These are phyloP conservation scores for Monosporascus sp. DNA, from an alignment of 2,329 filamentous ascomycete species.

Conservation along the genomic window DNA sequence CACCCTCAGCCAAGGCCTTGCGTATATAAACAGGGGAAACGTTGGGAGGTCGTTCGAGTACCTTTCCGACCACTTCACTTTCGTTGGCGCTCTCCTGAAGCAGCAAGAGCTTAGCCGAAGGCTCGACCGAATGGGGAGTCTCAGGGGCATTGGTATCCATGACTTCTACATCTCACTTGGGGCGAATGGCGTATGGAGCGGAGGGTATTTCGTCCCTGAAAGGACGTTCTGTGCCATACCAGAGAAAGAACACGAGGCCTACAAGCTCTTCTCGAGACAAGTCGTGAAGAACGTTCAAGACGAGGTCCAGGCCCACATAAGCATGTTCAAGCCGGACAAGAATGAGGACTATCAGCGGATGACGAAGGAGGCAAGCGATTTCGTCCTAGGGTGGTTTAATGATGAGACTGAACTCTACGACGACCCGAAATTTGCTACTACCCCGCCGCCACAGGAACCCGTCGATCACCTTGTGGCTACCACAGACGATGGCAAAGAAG, in stretches of 20 bases:
- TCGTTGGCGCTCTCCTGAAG: constrained; percentile 73
- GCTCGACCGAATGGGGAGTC: constrained; percentile 54
- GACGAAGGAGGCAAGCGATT: constrained; percentile 51
- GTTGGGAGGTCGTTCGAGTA: constrained; percentile 68
- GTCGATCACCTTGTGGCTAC: constrained; percentile 28
- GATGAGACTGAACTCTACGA: constrained; percentile 40
- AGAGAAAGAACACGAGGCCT: constrained; percentile 37
- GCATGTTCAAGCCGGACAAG: constrained; percentile 56
- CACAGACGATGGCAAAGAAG: constrained; percentile 24
- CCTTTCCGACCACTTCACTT: constrained; percentile 78
- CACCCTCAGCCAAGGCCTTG: constrained; percentile 46
- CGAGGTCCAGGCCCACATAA: constrained; percentile 68
- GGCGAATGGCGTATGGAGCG: constrained; percentile 59
- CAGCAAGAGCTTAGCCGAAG: constrained; percentile 65
- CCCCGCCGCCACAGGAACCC: constrained; percentile 32
- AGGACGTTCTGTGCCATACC: constrained; percentile 77
- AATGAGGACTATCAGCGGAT: constrained; percentile 61
- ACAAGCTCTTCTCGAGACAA: constrained; percentile 41
- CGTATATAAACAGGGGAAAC: constrained; percentile 52
- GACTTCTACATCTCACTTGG: constrained; percentile 76
- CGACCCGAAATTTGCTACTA: constrained; percentile 39
- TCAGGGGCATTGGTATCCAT: constrained; percentile 61
- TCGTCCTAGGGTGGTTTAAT: constrained; percentile 53
- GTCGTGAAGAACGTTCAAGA: constrained; percentile 62
- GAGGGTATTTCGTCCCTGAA: constrained; percentile 56